A percentile compares a stretch with the other conserved stretches of the same genome.
Conservation (phyloP, 1,139 yeast genomes). For the Candida neerlandica region DNA sequence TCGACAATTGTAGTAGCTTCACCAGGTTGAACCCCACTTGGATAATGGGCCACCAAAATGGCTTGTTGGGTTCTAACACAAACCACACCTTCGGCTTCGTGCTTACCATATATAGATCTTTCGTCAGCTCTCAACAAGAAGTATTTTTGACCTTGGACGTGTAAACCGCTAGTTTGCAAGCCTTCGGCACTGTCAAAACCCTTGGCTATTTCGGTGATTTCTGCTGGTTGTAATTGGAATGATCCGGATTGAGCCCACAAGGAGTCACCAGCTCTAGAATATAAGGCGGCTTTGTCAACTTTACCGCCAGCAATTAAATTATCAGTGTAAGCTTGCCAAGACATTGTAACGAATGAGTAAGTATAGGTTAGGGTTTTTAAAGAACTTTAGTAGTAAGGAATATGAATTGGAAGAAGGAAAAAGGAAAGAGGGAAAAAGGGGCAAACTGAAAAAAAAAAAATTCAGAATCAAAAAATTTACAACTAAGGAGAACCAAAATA, state of each 20-base stretch:
- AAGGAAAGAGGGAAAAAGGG: background rate
- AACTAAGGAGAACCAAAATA: background rate
- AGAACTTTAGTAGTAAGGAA: too few species aligned
- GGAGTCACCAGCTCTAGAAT: conserved; percentile 92
- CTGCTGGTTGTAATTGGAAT: conserved; percentile 67
- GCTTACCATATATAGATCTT: conserved; percentile 92
- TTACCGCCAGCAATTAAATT: conserved; percentile 84
- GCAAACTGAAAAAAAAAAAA: conserved; percentile 4
- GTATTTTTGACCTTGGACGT: conserved; percentile 82
- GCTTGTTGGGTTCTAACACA: conserved; percentile 95
- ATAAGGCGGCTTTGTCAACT: conserved; percentile 89
- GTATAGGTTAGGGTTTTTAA: background rate
- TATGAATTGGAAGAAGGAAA: background rate
- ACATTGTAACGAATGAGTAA: conserved; percentile 24
- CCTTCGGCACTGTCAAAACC: conserved; percentile 82
- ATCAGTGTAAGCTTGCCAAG: conserved; percentile 86
- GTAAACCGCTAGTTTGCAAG: conserved; percentile 84
- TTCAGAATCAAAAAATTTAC: background rate
- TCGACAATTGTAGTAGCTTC: conserved; percentile 95
- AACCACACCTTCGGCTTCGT: conserved; percentile 80
- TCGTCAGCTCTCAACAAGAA: conserved; percentile 88
- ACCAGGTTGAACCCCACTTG: conserved; percentile 86
- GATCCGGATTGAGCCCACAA: conserved; percentile 88
- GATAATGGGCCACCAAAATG: conserved; percentile 91
- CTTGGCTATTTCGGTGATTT: conserved; percentile 69